phyloP scores from a whole-genome alignment of 2,329 filamentous ascomycete species.

The Penicillium expansum region DNA sequence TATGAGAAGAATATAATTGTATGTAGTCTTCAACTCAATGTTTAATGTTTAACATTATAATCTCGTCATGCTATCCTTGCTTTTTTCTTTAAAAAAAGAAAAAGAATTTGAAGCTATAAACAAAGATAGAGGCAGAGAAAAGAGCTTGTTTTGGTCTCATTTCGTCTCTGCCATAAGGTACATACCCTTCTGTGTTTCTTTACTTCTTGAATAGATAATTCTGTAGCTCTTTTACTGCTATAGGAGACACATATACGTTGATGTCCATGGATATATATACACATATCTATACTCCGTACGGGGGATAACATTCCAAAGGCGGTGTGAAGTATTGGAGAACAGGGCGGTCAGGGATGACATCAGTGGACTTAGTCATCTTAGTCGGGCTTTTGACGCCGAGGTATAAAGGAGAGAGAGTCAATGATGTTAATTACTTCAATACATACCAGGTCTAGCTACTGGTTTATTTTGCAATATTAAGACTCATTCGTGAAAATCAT shows the following conservation, averaged over 20 bases:
- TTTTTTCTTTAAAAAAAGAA: background rate
- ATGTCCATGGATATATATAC: background rate
- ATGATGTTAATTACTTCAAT: background rate
- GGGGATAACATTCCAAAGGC: background rate
- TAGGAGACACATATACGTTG: background rate
- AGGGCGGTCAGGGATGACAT: constrained; percentile 10
- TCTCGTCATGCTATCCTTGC: too few relatives aligned
- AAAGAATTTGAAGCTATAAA: background rate
- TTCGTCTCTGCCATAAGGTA: background rate
- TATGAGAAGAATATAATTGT: background rate
- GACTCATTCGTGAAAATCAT: background rate
- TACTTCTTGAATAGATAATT: background rate
- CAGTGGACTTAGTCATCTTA: background rate
- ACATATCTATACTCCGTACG: too few relatives aligned
- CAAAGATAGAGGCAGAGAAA: background rate
- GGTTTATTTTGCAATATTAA: background rate
- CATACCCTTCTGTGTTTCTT: background rate
- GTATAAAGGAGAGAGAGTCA: background rate
- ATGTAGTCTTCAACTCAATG: background rate
- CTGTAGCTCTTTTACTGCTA: background rate
- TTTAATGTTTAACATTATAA: background rate
- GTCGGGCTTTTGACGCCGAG: background rate
- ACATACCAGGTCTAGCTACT: background rate
- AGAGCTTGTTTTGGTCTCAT: background rate
- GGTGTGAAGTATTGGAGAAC: background rate